These are phyloP conservation scores for Eucalyptus melliodora DNA, from an alignment of 345 rosid genomes.

Conservation along the genomic window DNA sequence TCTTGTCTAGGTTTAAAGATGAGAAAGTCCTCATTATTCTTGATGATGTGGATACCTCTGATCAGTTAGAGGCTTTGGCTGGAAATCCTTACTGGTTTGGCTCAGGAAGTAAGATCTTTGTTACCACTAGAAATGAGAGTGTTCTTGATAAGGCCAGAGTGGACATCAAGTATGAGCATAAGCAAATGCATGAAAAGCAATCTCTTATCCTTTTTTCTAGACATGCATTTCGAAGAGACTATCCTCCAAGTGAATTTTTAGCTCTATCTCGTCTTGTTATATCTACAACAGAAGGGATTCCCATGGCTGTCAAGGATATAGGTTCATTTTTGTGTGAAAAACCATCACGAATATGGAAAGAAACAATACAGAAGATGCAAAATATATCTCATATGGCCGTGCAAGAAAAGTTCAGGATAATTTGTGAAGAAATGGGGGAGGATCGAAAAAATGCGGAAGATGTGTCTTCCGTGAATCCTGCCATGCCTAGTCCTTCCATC, in stretches of 20 bases:
- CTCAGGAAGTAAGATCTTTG: not conserved
- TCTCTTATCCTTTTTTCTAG: not conserved
- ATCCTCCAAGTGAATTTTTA: not conserved
- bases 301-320: not conserved
- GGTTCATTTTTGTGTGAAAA: too few species aligned
- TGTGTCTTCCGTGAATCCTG: too few species aligned
- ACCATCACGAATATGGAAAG: too few species aligned
- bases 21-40: not conserved
- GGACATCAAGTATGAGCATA: not conserved
- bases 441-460: too few species aligned
- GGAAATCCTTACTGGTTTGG: not conserved
- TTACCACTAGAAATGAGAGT: not conserved
- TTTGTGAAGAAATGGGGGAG: too few species aligned
- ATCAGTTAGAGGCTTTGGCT: not conserved
- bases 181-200: not conserved
- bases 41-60: not conserved
- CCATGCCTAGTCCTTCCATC: too few species aligned
- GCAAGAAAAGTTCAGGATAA: too few species aligned
- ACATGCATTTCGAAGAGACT: not conserved
- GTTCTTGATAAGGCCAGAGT: not conserved
- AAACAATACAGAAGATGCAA: too few species aligned
- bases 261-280: not conserved
- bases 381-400: too few species aligned
- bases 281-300: not conserved
- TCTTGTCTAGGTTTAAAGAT: not conserved